Percentiles rank a stretch among this genome's conserved stretches.
Evolutionary conservation across 2,329 filamentous ascomycete species (phyloP).

Genomic region (Claviceps fusiformis): DNA sequence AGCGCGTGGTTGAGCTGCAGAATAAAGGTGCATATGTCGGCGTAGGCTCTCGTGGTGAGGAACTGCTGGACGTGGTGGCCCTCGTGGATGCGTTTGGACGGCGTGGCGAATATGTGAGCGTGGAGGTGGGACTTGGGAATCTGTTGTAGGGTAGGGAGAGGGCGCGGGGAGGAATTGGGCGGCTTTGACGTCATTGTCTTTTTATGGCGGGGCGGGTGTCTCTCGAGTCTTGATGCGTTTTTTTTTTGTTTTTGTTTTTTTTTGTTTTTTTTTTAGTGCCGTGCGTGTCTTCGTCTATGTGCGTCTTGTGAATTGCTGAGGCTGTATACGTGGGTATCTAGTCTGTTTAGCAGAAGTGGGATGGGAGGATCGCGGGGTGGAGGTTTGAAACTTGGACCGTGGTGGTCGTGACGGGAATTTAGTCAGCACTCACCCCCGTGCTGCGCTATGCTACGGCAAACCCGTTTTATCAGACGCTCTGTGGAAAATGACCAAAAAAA

Average conservation of each 20-base stretch:
- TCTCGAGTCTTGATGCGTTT: not conserved
- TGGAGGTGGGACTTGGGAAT: constrained; percentile 32
- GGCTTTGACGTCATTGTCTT: not conserved
- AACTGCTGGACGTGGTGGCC: constrained; percentile 71
- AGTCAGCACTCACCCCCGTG: not conserved
- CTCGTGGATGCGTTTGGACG: constrained; percentile 73
- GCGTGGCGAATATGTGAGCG: constrained; percentile 45
- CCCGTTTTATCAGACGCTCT: too few species aligned
- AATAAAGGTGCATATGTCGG: constrained; percentile 75
- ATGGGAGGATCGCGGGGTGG: not conserved
- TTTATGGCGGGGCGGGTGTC: not conserved
- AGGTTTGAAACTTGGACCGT: not conserved
- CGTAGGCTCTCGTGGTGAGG: constrained; percentile 67
- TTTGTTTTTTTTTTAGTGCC: too few species aligned
- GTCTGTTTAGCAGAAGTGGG: not conserved
- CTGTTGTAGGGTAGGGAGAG: constrained; percentile 25
- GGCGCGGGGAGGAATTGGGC: constrained; percentile 8
- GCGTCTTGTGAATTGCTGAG: too few species aligned
- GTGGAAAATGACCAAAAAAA: not conserved
- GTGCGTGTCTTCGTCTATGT: too few species aligned
- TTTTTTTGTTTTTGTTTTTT: not conserved
- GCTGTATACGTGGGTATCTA: too few species aligned
- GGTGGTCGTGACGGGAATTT: not conserved
- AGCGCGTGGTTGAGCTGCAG: constrained; percentile 82
- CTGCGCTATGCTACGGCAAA: not conserved